Evolutionary conservation across 345 rosid genomes (phyloP).

Genomic region (Psidium friedrichsthalianum): DNA sequence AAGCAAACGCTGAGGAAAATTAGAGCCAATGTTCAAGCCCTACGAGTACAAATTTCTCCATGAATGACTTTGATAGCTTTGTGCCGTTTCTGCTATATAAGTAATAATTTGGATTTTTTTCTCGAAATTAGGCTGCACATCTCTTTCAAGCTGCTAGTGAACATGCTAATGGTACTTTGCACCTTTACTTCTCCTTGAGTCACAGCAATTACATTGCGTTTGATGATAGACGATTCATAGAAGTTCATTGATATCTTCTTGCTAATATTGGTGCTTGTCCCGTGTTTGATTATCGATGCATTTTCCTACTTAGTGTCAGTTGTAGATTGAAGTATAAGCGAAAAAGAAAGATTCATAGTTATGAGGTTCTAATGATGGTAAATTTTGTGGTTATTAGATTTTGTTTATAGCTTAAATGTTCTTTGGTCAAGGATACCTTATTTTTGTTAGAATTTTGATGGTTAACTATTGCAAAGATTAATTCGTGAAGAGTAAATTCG

Average conservation of each 20-base stretch:
- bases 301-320: not conserved
- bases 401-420: not conserved
- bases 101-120: not conserved
- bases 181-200: not conserved
- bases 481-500: not conserved
- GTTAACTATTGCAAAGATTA: not conserved
- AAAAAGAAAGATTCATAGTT: not conserved
- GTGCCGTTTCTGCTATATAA: not conserved
- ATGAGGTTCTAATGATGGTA: not conserved
- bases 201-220: not conserved
- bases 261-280: not conserved
- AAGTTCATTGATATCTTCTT: not conserved
- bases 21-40: slow-evolving; percentile 88
- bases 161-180: slow-evolving; percentile 40
- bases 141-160: slow-evolving; percentile 67
- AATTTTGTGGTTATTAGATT: not conserved
- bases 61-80: not conserved
- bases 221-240: not conserved
- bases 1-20: slow-evolving; percentile 51
- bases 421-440: not conserved
- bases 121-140: slow-evolving; percentile 66
- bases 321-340: not conserved
- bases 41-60: slow-evolving; percentile 38
- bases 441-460: not conserved
- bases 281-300: not conserved